Percentiles rank a stretch among this genome's conserved stretches.
These are phyloP conservation scores for Phalaenopsis aphrodite DNA, from an alignment of 106 monocot species.

Conservation along the genomic window DNA sequence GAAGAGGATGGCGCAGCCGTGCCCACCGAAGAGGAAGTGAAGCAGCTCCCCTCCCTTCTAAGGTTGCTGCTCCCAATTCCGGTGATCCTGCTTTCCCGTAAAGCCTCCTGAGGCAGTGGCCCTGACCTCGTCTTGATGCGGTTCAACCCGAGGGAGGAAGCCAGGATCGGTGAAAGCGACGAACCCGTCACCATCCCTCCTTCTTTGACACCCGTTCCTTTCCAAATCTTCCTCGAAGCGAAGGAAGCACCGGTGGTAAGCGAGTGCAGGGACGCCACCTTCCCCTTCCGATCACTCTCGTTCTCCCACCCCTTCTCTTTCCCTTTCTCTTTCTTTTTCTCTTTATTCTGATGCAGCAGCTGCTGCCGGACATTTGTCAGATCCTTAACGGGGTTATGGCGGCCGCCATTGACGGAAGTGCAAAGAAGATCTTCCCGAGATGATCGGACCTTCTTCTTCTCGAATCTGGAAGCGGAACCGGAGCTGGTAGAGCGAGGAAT, in stretches of 20 bases:
- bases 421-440: slow-evolving; percentile 3
- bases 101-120: slow-evolving; percentile 75
- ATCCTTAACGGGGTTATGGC: no score
- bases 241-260: neutral
- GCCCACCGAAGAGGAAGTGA: slow-evolving; percentile 29
- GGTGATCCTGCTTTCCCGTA: slow-evolving; percentile 32
- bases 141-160: slow-evolving; percentile 81
- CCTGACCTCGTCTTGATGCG: slow-evolving; percentile 98
- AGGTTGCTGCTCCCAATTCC: slow-evolving; percentile 63
- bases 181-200: slow-evolving; percentile 9
- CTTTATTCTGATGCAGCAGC: no score
- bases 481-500: slow-evolving; percentile 52
- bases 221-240: slow-evolving; percentile 41
- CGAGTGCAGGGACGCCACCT: slow-evolving; percentile 15
- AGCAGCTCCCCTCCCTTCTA: slow-evolving; percentile 18
- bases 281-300: slow-evolving; percentile 29
- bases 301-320: slow-evolving; percentile 19
- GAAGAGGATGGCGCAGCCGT: neutral
- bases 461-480: slow-evolving; percentile 42
- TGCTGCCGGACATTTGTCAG: slow-evolving; percentile 18
- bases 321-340: slow-evolving; percentile 8
- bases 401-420: neutral
- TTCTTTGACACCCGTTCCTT: slow-evolving; percentile 7
- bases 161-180: slow-evolving; percentile 61
- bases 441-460: slow-evolving; percentile 57